Evolutionary conservation across 345 rosid species (phyloP), one percentile per base, ranked within the genome.

Genomic region (Fremontodendron californicum): DNA sequence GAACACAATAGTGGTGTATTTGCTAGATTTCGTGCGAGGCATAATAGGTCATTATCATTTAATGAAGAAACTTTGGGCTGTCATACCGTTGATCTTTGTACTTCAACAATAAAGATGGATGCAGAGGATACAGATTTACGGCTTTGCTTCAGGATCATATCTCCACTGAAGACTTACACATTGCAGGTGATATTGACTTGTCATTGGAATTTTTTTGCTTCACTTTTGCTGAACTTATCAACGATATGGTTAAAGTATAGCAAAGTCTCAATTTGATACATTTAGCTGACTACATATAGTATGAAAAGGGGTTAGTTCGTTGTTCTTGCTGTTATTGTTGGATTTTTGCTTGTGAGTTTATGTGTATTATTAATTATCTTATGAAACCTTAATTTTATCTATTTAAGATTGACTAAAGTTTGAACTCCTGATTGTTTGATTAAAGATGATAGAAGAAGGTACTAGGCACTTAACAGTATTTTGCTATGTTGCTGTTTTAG

Each of bases 131-230:
- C 87, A 58, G 87, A 90, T 85, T 81, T 92, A 67, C 89, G 97
- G 69, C 97, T 93, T 46, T 93, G 98, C 79, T 93, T 93, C 83
- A 88, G 97, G 83, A 87, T 93, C 76, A 88, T 93, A 78, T 90
- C 97, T 61, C 98, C 98, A 31, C 69, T 73, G 42, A 93, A 90
- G 78, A 83, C 89, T 58, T 90, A 81, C 82, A 93, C 97, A 77
- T 82, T 93, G 83, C 93, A 93, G 95, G 98, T 93, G 79, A 81
- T 63, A 37, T 71, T 75, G 49, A 77, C 62, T 54, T 35, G 29
- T 31, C 76, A 19, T 65, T n/a, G 27, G 5, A 43, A 9, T 23
- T 64, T 35, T 19, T 72, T 70, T n/a, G 3, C 16, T 57, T 57
- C 66, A 52, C 48, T 55, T 57, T 39, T 54, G 2, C n/a, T 54